These are phyloP conservation scores for Aspergillus intermedius DNA, from an alignment of 2,329 filamentous ascomycete genomes.

Conservation along the genomic window DNA sequence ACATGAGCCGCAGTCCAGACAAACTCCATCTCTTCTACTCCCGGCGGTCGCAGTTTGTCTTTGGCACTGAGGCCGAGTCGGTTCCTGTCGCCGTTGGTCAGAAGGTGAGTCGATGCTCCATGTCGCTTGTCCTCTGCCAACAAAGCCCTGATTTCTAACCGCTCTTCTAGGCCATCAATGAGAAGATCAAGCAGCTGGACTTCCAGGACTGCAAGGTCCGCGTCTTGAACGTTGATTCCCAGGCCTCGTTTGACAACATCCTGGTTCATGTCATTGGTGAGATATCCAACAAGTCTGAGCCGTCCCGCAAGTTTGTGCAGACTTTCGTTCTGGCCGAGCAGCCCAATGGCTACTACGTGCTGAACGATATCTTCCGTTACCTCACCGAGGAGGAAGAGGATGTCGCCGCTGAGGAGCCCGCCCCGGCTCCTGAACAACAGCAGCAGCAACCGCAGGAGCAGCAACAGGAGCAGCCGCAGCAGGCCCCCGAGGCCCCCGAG, in stretches of 20 bases:
- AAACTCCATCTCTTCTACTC: conserved; percentile 95
- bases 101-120: conserved; percentile 56
- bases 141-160: conserved; percentile 3
- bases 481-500: conserved; percentile 41
- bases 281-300: conserved; percentile 86
- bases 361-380: conserved; percentile 97
- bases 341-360: conserved; percentile 93
- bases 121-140: background rate
- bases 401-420: conserved; percentile 41
- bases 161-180: conserved; percentile 68
- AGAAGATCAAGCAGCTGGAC: conserved; percentile 85
- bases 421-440: conserved; percentile 19
- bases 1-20: conserved; percentile 85
- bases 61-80: conserved; percentile 82
- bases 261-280: conserved; percentile 97
- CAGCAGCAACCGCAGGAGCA: conserved; percentile 12
- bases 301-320: conserved; percentile 94
- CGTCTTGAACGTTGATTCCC: conserved; percentile 94
- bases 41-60: conserved; percentile 92
- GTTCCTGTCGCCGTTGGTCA: conserved; percentile 80
- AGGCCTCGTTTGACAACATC: conserved; percentile 86
- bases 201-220: conserved; percentile 98
- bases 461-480: conserved; percentile 1
- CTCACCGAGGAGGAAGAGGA: conserved; percentile 70
- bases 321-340: conserved; percentile 96